Conservation (phyloP, 345 rosid species). For the Conringia planisiliqua region DNA sequence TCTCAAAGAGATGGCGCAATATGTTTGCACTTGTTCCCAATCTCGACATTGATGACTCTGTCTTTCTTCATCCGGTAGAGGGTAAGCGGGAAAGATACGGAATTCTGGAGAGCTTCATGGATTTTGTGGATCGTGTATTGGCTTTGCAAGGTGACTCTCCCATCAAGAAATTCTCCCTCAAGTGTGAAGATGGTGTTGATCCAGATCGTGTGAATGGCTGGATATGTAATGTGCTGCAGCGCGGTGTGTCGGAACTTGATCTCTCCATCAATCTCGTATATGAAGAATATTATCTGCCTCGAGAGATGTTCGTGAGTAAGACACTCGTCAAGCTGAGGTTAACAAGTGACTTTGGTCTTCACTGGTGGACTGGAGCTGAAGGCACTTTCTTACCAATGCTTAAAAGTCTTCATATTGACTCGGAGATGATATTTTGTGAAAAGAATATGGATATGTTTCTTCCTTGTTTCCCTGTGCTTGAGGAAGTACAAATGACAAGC, state of each 20-base stretch:
- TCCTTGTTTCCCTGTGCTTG: constrained; percentile 11
- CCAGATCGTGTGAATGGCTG: neutral
- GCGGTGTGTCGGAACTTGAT: constrained; percentile 5
- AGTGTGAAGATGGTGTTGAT: constrained; percentile 2
- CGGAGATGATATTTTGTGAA: neutral
- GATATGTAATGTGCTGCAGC: neutral
- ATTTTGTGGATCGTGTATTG: neutral
- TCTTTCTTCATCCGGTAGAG: constrained; percentile 6
- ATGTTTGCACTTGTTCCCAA: neutral
- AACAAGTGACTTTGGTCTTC: neutral
- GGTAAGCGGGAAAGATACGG: neutral
- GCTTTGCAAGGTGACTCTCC: constrained; percentile 6
- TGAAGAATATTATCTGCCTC: neutral
- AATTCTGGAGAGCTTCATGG: neutral
- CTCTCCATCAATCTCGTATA: neutral
- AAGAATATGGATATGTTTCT: neutral
- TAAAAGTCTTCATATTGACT: neutral
- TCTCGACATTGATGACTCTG: constrained; percentile 13
- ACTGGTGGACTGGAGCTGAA: neutral
- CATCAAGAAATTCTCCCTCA: neutral
- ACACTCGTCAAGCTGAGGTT: neutral
- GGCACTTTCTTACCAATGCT: constrained; percentile 3
- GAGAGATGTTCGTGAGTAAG: neutral
- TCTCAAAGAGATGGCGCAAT: constrained; percentile 11
- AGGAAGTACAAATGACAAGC: neutral